These are phyloP conservation scores for Psidium guajava DNA, from an alignment of 345 rosid genomes.

Conservation along the genomic window DNA sequence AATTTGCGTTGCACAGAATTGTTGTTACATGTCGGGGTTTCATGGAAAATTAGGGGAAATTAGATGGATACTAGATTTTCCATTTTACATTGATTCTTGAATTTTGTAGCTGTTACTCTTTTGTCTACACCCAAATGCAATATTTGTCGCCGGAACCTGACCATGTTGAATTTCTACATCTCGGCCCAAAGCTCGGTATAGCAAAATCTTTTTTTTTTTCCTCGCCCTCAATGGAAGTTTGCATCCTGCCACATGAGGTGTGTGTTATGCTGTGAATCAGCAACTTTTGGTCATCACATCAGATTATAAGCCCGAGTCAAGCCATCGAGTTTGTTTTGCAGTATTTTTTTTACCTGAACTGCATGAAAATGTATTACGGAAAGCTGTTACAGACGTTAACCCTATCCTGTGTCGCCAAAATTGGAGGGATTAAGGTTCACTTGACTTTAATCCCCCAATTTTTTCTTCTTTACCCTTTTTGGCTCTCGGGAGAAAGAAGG, in stretches of 20 bases:
- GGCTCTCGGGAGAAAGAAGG: background rate
- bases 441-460: background rate
- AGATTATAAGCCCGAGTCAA: background rate
- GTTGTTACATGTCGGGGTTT: background rate
- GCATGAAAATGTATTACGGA: background rate
- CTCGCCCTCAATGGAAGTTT: background rate
- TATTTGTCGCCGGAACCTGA: background rate
- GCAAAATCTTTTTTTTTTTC: background rate
- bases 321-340: background rate
- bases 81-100: background rate
- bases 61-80: background rate
- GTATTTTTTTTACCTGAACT: background rate
- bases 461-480: background rate
- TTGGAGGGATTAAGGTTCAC: background rate
- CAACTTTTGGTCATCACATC: background rate
- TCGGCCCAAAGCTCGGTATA: background rate
- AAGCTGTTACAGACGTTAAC: background rate
- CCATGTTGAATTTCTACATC: background rate
- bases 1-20: background rate
- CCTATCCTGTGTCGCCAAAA: background rate
- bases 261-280: background rate
- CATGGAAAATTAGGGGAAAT: background rate
- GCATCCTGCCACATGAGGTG: background rate
- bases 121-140: background rate
- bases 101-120: background rate